Percentiles rank a stretch among this genome's conserved stretches.
These are phyloP conservation scores for Psilocybe cyanescens DNA, from an alignment of 768 basidiomycete species.

Conservation along the genomic window DNA sequence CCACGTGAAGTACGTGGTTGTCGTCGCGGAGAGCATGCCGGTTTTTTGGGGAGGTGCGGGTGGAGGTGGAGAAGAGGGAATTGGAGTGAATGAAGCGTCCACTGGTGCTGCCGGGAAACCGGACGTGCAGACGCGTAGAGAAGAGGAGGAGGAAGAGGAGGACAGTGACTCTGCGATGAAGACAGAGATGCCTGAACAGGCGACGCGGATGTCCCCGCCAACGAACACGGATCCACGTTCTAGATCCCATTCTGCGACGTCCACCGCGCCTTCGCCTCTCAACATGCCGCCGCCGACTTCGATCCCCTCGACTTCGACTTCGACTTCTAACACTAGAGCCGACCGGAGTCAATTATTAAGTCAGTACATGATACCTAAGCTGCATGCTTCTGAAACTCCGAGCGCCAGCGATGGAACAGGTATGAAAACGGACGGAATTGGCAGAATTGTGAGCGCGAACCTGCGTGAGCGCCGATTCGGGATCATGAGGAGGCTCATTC, in stretches of 20 bases:
- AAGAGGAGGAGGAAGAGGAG: conserved; percentile 12
- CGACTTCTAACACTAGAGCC: background rate
- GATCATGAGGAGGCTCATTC: conserved; percentile 26
- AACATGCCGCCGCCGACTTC: background rate
- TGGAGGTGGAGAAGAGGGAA: background rate
- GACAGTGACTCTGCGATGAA: background rate
- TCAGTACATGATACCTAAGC: background rate
- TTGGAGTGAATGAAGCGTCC: background rate
- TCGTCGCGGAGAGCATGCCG: conserved; percentile 50
- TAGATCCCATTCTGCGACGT: background rate
- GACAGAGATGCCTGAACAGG: background rate
- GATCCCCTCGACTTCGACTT: background rate
- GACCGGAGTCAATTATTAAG: background rate
- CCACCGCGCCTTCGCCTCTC: no score
- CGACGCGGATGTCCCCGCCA: background rate
- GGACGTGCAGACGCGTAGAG: background rate
- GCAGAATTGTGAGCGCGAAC: conserved; percentile 22
- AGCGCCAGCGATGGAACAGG: background rate
- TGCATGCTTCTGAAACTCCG: conserved; percentile 3
- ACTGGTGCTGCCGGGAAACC: background rate
- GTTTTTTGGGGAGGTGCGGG: conserved; percentile 31
- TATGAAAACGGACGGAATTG: background rate
- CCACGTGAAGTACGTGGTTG: conserved; percentile 48
- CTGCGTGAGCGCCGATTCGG: conserved; percentile 31
- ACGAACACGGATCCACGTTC: background rate